Evolutionary conservation across 2,329 filamentous ascomycete genomes (phyloP).

Genomic region (Cryphonectria naterciae): DNA sequence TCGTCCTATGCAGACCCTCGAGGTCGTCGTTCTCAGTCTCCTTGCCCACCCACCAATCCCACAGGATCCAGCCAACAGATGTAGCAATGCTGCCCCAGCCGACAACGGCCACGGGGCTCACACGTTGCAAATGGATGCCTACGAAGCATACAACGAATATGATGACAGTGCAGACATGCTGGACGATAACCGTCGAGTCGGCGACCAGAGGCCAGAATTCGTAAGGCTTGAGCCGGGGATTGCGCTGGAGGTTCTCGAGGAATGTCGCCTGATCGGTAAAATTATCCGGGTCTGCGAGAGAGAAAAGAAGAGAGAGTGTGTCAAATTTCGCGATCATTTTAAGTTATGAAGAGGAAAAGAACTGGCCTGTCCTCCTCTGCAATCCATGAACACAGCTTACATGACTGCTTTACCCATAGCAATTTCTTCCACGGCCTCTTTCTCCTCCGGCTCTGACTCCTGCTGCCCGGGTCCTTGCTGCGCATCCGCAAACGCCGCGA

Average conservation of each 20-base stretch:
- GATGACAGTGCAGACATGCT: slow-evolving; percentile 92
- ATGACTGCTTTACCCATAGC: slow-evolving; percentile 96
- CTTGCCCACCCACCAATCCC: slow-evolving; percentile 87
- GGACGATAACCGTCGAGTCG: slow-evolving; percentile 94
- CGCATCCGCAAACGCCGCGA: slow-evolving; percentile 47
- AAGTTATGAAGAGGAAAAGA: no score
- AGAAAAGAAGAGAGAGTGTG: not conserved
- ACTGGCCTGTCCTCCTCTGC: not conserved
- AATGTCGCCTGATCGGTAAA: slow-evolving; percentile 98
- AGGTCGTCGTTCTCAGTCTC: slow-evolving; percentile 52
- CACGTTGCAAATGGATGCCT: slow-evolving; percentile 81
- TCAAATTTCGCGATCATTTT: slow-evolving; percentile 1
- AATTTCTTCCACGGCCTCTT: slow-evolving; percentile 90
- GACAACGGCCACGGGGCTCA: slow-evolving; percentile 89
- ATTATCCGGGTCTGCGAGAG: slow-evolving; percentile 82
- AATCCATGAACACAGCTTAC: slow-evolving; percentile 51
- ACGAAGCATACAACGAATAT: slow-evolving; percentile 96
- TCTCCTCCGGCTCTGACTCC: slow-evolving; percentile 68
- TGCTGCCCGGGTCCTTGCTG: slow-evolving; percentile 55
- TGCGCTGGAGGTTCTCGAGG: slow-evolving; percentile 91
- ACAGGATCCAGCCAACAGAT: slow-evolving; percentile 84
- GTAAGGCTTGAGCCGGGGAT: slow-evolving; percentile 90
- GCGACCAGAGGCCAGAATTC: slow-evolving; percentile 97
- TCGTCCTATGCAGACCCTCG: slow-evolving; percentile 42
- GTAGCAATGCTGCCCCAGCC: slow-evolving; percentile 83